Evolutionary conservation across 2,329 filamentous ascomycete species (phyloP), one percentile per base, ranked within the genome.

Genomic region (Cercospora zeina): DNA sequence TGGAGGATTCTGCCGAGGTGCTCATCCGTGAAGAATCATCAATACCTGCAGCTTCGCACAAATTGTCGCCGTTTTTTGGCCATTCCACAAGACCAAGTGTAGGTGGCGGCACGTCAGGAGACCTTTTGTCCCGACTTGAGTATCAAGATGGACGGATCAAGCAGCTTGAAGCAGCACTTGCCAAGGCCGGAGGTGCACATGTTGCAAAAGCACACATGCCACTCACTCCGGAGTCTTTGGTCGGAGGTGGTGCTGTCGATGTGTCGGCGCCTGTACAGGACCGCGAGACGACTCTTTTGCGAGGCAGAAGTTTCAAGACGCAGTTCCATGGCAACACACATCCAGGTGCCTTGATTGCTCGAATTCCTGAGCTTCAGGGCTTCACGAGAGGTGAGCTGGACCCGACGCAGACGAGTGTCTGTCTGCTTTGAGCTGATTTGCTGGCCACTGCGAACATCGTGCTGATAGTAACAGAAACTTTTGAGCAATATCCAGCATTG

Each of bases 291-390:
- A 77, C 77, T 64, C 71, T 80, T 54, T 75, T 80, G 49, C 69
- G 77, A 61, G 78, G 77, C 0, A 79, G 75, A 58, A 73, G 73
- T 0, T 80, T 80, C 71, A 79, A 79, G 65, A 79, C 78, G 0
- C 75, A 77, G 14, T 80, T 79, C 63, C 75, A 77, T 60, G 79
- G 79, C 4, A 72, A 74, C 4, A 79, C 77, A 4, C 77, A 78
- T 63, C 68, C 77, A 1, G 72, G 76, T 19, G 68, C 70, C 3
- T 61, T 71, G 30, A 71, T 72, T 16, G 70, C 68, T 27, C 68
- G 68, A 4, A 69, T 73, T 9, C 68, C 70, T 16, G 70, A 71
- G 33, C 66, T 73, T 4, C 67, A 67, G 39, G 56, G 63, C 2
- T 72, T 72, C 54, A 72, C 71, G 7, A 61, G 67, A 45, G 56